These are phyloP conservation scores for Oldenlandia corymbosa DNA, from an alignment of 257 asterid species.

Conservation along the genomic window DNA sequence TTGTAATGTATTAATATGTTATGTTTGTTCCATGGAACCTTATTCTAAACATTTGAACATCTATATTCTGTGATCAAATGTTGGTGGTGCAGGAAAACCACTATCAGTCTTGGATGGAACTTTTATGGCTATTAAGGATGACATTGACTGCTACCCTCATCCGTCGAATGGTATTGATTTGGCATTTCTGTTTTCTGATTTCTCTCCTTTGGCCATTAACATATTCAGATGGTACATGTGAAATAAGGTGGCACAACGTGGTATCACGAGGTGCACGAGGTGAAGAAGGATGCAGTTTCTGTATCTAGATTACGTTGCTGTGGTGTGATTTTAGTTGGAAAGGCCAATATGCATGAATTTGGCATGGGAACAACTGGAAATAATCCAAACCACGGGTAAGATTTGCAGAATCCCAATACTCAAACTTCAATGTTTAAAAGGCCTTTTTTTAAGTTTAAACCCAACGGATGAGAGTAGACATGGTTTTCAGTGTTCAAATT, in stretches of 20 bases:
- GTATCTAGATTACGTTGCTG: conserved; percentile 83
- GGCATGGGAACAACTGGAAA: conserved; percentile 97
- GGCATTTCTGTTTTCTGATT: not conserved
- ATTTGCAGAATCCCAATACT: conserved; percentile 9
- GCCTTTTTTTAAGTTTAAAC: too few species aligned
- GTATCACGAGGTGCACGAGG: conserved; percentile 71
- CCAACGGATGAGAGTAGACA: too few species aligned
- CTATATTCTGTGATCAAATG: not conserved
- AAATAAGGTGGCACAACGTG: conserved; percentile 87
- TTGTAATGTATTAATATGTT: not conserved
- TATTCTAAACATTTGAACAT: too few species aligned
- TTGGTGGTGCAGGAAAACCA: conserved; percentile 71
- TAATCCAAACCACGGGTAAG: conserved; percentile 90
- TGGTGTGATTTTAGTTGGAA: conserved; percentile 91
- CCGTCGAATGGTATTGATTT: conserved; percentile 63
- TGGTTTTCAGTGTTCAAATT: too few species aligned
- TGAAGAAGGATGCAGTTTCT: conserved; percentile 63
- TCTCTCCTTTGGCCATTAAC: not conserved
- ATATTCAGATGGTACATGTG: conserved; percentile 18
- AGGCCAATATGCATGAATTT: conserved; percentile 98
- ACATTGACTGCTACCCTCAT: conserved; percentile 83
- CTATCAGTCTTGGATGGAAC: conserved; percentile 86
- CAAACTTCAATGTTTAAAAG: too few species aligned
- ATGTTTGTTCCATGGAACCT: not conserved
- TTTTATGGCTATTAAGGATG: conserved; percentile 94